Percentiles rank a stretch among this genome's conserved stretches.
phyloP scores from a whole-genome alignment of 495 filamentous ascomycete genomes.

The Cetradonia linearis region DNA sequence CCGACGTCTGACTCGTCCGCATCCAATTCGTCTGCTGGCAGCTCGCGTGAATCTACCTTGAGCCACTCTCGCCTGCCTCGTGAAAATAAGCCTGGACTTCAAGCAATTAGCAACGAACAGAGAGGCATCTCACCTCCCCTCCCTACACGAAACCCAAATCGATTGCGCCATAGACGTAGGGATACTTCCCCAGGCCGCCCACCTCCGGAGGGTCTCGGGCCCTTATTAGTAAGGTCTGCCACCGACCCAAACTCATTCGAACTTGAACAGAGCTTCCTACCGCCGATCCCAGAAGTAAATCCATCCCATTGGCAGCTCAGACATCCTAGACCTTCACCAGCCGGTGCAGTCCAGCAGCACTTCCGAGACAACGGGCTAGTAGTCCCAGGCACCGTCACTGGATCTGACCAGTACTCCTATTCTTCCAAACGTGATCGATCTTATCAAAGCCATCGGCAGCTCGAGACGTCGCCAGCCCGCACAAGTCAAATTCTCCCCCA shows the following conservation, averaged over 20 bases:
- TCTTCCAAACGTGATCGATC: background rate
- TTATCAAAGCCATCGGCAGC: background rate
- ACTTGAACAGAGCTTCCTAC: background rate
- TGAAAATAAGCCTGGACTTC: background rate
- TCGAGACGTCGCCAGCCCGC: background rate
- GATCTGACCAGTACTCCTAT: background rate
- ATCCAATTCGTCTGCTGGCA: background rate
- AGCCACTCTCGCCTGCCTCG: background rate
- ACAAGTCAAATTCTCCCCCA: background rate
- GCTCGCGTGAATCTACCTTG: background rate
- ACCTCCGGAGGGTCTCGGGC: background rate
- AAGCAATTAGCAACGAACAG: background rate
- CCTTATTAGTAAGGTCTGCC: background rate
- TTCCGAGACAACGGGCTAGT: background rate
- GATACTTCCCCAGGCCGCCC: background rate
- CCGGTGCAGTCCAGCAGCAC: background rate
- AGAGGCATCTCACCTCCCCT: background rate
- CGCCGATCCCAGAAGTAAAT: background rate
- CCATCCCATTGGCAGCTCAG: background rate
- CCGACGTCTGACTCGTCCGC: background rate
- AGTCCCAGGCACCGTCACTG: background rate
- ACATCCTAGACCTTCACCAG: background rate
- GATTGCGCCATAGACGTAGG: constrained; percentile 1
- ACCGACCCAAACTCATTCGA: background rate
- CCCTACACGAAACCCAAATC: background rate